Evolutionary conservation across 768 basidiomycete species (phyloP), one percentile per base, ranked within the genome.

Genomic region (Pholiota conissans): DNA sequence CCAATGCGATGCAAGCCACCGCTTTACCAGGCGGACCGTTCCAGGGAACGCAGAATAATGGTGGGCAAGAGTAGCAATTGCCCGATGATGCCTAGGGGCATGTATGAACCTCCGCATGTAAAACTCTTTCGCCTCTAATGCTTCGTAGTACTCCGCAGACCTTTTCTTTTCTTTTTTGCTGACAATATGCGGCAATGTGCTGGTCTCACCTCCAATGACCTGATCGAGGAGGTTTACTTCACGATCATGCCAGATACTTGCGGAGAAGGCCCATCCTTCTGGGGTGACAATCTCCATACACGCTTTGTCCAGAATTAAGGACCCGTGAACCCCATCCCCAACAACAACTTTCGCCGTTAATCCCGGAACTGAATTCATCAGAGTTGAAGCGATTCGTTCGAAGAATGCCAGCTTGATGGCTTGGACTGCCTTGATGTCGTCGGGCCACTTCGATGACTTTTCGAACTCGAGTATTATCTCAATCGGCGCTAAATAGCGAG

Each of bases 391-490:
- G 6, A 98, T 78, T 37, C 85, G 84, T 67, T 94, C 91, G 59
- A 98, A 84, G 68, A 98, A 90, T 0, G 95, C 96, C 1, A 96
- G 76, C 70, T 98, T 98, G 71, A 94, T 88, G 61, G 93, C 93
- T 70, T 97, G 96, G 47, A 98, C 90, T 0, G 95, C 94, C 16
- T 78, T 80, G 3, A 98, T 80, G 62, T 98, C 94, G 66, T 98
- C 95, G 0, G 97, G 96, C 97, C 97, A 99, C 60, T 84, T 84
- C 0, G 89, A 86, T 0, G 94, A 96, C 60, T 89, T 90, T 69
- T 98, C 96, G 65, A 98, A 97, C 69, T 95, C 90, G 29, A 98
- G 72, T 22, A 94, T 70, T 48, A 94, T 74, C 13, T 90, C 83
- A 61, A 94, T 89, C 2, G 83, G 79, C 0, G 87, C 83, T 11